Conservation (phyloP, 306 rosid genomes). For the Begonia peltatifolia region DNA sequence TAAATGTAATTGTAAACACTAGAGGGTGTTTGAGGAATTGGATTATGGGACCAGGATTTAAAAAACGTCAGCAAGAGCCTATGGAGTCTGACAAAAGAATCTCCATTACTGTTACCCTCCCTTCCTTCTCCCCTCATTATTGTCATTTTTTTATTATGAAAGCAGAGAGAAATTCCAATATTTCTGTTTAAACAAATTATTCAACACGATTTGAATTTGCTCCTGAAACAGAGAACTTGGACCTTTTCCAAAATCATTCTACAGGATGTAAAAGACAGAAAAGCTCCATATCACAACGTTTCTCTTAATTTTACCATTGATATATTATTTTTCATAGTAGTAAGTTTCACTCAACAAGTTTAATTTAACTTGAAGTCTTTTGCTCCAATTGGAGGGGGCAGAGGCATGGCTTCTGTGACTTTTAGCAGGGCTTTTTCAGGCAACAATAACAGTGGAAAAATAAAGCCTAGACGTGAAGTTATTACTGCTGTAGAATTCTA, state of each 20-base stretch:
- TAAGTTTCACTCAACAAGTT: constrained; percentile 10
- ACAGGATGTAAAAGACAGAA: constrained; percentile 30
- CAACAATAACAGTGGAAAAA: constrained; percentile 8
- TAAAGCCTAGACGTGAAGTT: not conserved
- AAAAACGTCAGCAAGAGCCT: constrained; percentile 46
- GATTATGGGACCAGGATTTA: constrained; percentile 40
- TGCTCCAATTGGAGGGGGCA: constrained; percentile 14
- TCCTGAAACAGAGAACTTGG: constrained; percentile 42
- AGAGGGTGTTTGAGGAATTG: constrained; percentile 26
- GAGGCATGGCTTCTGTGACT: constrained; percentile 16
- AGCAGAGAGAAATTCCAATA: constrained; percentile 22
- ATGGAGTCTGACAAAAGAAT: constrained; percentile 34
- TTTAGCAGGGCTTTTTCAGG: constrained; percentile 13
- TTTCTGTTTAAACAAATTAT: constrained; percentile 43
- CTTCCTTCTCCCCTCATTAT: constrained; percentile 7
- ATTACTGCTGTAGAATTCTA: not conserved
- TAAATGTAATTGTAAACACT: constrained; percentile 23
- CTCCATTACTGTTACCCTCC: constrained; percentile 37
- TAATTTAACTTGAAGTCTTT: constrained; percentile 17
- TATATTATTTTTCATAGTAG: constrained; percentile 13
- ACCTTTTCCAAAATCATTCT: constrained; percentile 25
- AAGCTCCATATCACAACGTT: constrained; percentile 38
- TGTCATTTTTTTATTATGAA: constrained; percentile 7
- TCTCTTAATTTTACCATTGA: constrained; percentile 7
- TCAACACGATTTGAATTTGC: constrained; percentile 35